A percentile compares a stretch with the other conserved stretches of the same genome.
Evolutionary conservation across 2,329 filamentous ascomycete species (phyloP).

Genomic region (Ophiostoma ulmi): DNA sequence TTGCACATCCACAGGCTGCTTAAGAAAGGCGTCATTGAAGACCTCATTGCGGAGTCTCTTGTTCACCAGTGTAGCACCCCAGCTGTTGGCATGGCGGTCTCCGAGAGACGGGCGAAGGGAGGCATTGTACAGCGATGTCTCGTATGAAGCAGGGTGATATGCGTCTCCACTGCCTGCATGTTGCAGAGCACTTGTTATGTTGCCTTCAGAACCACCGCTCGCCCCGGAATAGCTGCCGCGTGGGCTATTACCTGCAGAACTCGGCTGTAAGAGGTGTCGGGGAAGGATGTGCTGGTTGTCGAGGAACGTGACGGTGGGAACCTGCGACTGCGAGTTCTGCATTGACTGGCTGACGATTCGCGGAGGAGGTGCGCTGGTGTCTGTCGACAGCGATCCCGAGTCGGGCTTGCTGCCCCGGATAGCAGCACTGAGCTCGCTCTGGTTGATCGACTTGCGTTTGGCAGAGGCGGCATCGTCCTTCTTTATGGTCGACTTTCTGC

Average conservation of each 20-base stretch:
- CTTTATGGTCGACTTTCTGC: slow-evolving; percentile 55
- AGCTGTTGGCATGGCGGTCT: slow-evolving; percentile 59
- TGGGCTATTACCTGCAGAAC: slow-evolving; percentile 23
- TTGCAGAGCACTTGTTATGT: not conserved
- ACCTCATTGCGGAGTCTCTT: slow-evolving; percentile 83
- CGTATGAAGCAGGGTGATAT: not conserved
- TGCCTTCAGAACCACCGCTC: not conserved
- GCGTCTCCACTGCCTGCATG: not conserved
- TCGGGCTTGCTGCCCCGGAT: slow-evolving; percentile 25
- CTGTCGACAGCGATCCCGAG: not conserved
- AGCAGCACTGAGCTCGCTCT: slow-evolving; percentile 29
- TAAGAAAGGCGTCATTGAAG: slow-evolving; percentile 84
- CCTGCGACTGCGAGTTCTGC: slow-evolving; percentile 56
- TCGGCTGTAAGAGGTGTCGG: slow-evolving; percentile 67
- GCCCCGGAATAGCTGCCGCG: slow-evolving; percentile 19
- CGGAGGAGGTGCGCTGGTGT: slow-evolving; percentile 25
- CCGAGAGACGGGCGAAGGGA: slow-evolving; percentile 43
- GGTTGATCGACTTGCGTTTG: slow-evolving; percentile 37
- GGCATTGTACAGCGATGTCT: not conserved
- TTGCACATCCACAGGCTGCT: slow-evolving; percentile 75
- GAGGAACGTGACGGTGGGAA: slow-evolving; percentile 87
- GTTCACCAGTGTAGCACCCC: slow-evolving; percentile 91
- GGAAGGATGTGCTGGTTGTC: slow-evolving; percentile 94
- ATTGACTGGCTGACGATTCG: slow-evolving; percentile 69
- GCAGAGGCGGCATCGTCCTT: slow-evolving; percentile 42